Conservation (phyloP, 257 asterid genomes). For the Solanum lignicaule region DNA sequence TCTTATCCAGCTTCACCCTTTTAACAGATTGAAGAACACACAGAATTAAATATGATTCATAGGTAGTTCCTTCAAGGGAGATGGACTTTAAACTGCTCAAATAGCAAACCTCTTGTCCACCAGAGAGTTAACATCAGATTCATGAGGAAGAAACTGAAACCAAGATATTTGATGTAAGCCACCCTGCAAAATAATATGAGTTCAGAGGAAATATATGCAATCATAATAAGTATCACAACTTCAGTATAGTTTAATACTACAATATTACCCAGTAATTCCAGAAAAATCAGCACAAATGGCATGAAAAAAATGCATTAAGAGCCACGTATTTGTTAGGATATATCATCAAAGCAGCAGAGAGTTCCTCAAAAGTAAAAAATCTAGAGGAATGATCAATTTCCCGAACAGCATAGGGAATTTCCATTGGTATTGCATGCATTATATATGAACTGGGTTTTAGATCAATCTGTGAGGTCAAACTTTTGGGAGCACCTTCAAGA, state of each 20-base stretch:
- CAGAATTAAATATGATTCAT: background rate
- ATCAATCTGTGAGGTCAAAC: background rate
- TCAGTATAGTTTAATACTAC: background rate
- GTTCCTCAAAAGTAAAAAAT: background rate
- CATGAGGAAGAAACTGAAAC: conserved; percentile 95
- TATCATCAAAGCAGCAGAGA: background rate
- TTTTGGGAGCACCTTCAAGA: background rate
- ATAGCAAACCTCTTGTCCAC: conserved; percentile 70
- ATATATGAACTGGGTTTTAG: background rate
- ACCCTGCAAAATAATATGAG: conserved; percentile 40
- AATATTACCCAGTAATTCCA: background rate
- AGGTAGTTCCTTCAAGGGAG: background rate
- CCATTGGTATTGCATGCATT: background rate
- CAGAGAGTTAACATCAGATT: conserved; percentile 47
- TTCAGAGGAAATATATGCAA: background rate
- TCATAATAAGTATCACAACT: background rate
- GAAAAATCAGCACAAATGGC: background rate
- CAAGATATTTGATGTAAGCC: conserved; percentile 96
- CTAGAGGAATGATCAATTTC: background rate
- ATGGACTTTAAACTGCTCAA: background rate
- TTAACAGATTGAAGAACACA: conserved; percentile 5
- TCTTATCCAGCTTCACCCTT: conserved; percentile 60
- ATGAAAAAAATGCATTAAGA: background rate
- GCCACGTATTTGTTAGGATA: background rate
- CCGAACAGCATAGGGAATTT: background rate